These are phyloP conservation scores for Bretschneidera sinensis DNA, from an alignment of 345 rosid genomes.

Conservation along the genomic window DNA sequence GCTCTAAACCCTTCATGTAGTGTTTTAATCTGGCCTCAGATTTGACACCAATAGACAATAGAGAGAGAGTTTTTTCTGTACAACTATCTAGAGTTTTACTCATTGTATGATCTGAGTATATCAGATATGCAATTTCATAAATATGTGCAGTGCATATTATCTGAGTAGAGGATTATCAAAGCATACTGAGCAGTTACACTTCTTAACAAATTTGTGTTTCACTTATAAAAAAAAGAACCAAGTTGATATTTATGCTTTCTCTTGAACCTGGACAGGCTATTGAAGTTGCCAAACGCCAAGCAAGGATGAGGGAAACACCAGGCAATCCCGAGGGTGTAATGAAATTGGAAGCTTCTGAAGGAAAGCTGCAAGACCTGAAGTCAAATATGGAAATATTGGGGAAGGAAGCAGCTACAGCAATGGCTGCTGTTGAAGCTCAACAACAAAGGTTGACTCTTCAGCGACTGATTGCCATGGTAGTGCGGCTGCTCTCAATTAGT, in stretches of 20 bases:
- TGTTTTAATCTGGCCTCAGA: too few relatives aligned
- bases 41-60: too few relatives aligned
- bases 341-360: slow-evolving; percentile 76
- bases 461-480: slow-evolving; percentile 87
- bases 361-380: slow-evolving; percentile 73
- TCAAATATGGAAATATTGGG: slow-evolving; percentile 71
- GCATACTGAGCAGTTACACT: slow-evolving; percentile 3
- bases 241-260: slow-evolving; percentile 18
- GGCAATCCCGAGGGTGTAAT: slow-evolving; percentile 58
- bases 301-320: slow-evolving; percentile 61
- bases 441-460: slow-evolving; percentile 91
- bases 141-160: too few relatives aligned
- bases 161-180: not conserved
- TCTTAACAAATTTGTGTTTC: too few relatives aligned
- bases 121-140: too few relatives aligned
- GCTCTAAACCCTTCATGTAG: too few relatives aligned
- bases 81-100: not conserved
- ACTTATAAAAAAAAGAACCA: too few relatives aligned
- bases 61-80: too few relatives aligned
- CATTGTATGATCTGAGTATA: not conserved
- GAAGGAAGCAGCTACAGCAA: slow-evolving; percentile 84
- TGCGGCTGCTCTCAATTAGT: slow-evolving; percentile 3
- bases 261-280: slow-evolving; percentile 58
- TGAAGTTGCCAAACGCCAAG: slow-evolving; percentile 85
- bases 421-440: slow-evolving; percentile 91